A percentile compares a stretch with the other conserved stretches of the same genome.
These are phyloP conservation scores for Candolleomyces efflorescens DNA, from an alignment of 768 basidiomycete genomes.

Conservation along the genomic window DNA sequence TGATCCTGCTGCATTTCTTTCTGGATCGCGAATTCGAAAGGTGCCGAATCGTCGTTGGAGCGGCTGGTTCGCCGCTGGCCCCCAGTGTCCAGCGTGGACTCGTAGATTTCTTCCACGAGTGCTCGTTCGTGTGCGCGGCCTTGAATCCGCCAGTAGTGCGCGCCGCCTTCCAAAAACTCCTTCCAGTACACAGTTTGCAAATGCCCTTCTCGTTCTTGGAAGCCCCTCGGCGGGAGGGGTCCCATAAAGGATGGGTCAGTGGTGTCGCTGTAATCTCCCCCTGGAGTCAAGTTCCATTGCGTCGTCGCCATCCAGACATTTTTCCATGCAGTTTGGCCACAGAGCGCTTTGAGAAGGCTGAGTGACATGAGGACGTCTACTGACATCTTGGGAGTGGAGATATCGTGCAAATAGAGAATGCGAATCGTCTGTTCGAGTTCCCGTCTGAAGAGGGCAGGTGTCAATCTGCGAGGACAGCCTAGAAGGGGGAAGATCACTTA, in stretches of 20 bases:
- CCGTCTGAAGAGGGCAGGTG: neutral
- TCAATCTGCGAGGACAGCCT: too few relatives aligned
- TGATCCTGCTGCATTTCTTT: neutral
- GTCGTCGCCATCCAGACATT: slow-evolving; percentile 3
- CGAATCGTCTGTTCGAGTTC: neutral
- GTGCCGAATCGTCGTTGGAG: neutral
- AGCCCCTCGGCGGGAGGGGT: neutral
- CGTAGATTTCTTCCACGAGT: neutral
- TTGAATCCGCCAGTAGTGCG: neutral
- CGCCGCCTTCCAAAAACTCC: neutral
- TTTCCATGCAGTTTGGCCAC: neutral
- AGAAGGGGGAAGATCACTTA: too few relatives aligned
- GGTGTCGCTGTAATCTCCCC: too few relatives aligned
- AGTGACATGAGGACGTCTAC: slow-evolving; percentile 5
- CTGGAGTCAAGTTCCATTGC: neutral
- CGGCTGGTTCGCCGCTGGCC: neutral
- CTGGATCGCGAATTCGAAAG: neutral
- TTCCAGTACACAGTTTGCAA: neutral
- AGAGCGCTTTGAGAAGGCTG: neutral
- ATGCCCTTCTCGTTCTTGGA: neutral
- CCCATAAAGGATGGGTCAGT: too few relatives aligned
- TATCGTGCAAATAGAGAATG: slow-evolving; percentile 8
- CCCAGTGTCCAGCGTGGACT: neutral
- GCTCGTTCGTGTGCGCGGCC: neutral
- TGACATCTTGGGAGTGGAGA: neutral